Conservation (phyloP, 495 filamentous ascomycete species). For the Rhypophila decipiens region DNA sequence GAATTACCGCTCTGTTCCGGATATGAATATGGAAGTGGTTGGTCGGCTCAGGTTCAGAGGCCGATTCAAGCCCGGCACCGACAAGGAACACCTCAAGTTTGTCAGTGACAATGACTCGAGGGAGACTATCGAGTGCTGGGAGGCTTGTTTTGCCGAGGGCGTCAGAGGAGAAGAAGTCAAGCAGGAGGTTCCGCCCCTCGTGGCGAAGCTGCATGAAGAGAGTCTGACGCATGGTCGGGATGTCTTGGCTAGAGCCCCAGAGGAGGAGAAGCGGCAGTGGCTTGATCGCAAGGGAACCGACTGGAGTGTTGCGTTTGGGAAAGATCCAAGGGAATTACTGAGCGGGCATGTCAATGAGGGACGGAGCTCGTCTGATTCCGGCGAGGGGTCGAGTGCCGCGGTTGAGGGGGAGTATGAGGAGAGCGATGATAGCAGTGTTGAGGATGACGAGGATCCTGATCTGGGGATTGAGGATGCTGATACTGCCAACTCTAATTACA, state of each 20-base stretch:
- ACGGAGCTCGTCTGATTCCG: conserved; percentile 15
- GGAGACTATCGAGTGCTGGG: conserved; percentile 92
- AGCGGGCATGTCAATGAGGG: conserved; percentile 19
- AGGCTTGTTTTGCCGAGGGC: conserved; percentile 81
- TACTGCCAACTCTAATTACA: not conserved
- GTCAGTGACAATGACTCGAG: conserved; percentile 81
- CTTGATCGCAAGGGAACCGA: conserved; percentile 73
- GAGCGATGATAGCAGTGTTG: conserved; percentile 22
- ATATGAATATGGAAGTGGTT: conserved; percentile 62
- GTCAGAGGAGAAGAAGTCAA: conserved; percentile 62
- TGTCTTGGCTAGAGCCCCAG: conserved; percentile 61
- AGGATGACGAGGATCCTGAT: conserved; percentile 25
- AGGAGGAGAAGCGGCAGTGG: conserved; percentile 71
- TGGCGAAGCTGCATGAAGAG: conserved; percentile 70
- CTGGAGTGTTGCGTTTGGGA: conserved; percentile 80
- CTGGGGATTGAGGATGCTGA: conserved; percentile 42
- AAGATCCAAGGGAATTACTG: conserved; percentile 47
- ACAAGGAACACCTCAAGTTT: conserved; percentile 77
- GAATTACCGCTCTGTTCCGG: conserved; percentile 58
- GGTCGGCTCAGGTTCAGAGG: conserved; percentile 74
- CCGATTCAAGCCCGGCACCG: conserved; percentile 82
- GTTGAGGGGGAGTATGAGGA: conserved; percentile 45
- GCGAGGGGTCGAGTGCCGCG: not conserved
- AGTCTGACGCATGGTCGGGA: conserved; percentile 72
- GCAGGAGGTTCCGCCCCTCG: conserved; percentile 57